phyloP scores from a whole-genome alignment of 306 rosid species.

The Pyrus communis region DNA sequence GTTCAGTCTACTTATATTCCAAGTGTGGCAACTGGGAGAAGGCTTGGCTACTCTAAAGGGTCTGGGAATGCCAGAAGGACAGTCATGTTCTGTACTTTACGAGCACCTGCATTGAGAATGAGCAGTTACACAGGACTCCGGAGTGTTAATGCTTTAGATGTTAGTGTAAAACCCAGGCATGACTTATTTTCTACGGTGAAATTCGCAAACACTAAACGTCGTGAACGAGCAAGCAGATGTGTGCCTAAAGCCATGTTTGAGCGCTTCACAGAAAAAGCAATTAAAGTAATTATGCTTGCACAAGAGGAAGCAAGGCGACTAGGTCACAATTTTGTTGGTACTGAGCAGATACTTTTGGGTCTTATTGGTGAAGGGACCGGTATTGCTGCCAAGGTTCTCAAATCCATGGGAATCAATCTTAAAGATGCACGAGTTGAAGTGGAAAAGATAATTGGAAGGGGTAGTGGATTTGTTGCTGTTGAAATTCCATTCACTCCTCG shows the following conservation, averaged over 20 bases:
- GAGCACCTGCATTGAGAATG: constrained; percentile 43
- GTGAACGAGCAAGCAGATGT: constrained; percentile 54
- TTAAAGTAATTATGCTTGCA: constrained; percentile 95
- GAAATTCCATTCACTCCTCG: constrained; percentile 98
- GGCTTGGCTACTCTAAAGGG: constrained; percentile 46
- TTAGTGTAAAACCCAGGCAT: constrained; percentile 39
- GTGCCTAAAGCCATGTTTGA: constrained; percentile 92
- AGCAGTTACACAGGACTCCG: constrained; percentile 66
- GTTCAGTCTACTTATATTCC: constrained; percentile 80
- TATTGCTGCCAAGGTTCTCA: constrained; percentile 92
- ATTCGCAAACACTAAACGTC: constrained; percentile 36
- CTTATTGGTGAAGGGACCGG: constrained; percentile 99
- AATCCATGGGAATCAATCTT: constrained; percentile 95
- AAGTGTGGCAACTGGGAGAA: constrained; percentile 38
- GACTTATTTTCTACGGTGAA: constrained; percentile 56
- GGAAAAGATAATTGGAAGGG: constrained; percentile 98
- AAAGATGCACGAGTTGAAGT: constrained; percentile 98
- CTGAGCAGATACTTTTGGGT: constrained; percentile 97
- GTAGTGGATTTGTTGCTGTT: constrained; percentile 96
- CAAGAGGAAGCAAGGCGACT: constrained; percentile 98
- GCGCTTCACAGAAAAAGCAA: constrained; percentile 96
- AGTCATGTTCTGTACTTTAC: constrained; percentile 45
- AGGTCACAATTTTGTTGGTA: constrained; percentile 98
- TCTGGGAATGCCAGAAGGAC: constrained; percentile 48
- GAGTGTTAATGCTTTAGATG: constrained; percentile 54